Conservation (phyloP, 441 rosid species). For the Arabidopsis lyrata region DNA sequence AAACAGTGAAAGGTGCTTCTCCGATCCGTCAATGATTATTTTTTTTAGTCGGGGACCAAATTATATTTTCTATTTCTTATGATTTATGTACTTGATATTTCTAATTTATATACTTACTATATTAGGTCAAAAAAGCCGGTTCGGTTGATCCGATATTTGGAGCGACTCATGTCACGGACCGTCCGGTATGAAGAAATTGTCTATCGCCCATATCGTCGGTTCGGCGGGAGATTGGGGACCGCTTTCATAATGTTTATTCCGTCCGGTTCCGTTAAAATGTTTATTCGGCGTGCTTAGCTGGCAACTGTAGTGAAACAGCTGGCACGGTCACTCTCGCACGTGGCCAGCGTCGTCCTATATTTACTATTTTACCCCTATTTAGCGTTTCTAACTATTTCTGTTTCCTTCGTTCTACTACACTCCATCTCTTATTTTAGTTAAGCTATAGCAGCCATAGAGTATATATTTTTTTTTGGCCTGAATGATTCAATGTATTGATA, state of each 20-base stretch:
- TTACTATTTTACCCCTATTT: constrained; percentile 29
- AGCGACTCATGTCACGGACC: constrained; percentile 33
- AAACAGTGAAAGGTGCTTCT: constrained; percentile 25
- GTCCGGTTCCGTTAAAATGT: constrained; percentile 30
- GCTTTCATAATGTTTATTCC: background rate
- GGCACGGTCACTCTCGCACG: constrained; percentile 46
- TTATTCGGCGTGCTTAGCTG: constrained; percentile 46
- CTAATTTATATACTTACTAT: constrained; percentile 21
- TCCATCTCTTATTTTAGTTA: background rate
- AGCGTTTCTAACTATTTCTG: background rate
- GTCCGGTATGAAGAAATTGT: constrained; percentile 33
- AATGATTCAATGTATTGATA: too few relatives aligned
- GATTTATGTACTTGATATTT: constrained; percentile 36
- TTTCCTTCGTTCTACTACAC: background rate
- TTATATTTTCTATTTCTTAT: background rate
- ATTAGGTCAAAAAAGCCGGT: constrained; percentile 33
- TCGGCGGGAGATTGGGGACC: constrained; percentile 30
- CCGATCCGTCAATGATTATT: constrained; percentile 18
- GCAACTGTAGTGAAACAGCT: constrained; percentile 44
- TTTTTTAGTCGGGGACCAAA: constrained; percentile 28
- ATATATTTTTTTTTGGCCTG: too few relatives aligned
- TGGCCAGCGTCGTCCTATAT: constrained; percentile 11
- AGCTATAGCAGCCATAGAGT: background rate
- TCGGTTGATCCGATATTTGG: constrained; percentile 27
- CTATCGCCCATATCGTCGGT: constrained; percentile 32